A percentile compares a stretch with the other conserved stretches of the same genome.
phyloP scores from a whole-genome alignment of 768 basidiomycete species.

The Tulasnella sp. region DNA sequence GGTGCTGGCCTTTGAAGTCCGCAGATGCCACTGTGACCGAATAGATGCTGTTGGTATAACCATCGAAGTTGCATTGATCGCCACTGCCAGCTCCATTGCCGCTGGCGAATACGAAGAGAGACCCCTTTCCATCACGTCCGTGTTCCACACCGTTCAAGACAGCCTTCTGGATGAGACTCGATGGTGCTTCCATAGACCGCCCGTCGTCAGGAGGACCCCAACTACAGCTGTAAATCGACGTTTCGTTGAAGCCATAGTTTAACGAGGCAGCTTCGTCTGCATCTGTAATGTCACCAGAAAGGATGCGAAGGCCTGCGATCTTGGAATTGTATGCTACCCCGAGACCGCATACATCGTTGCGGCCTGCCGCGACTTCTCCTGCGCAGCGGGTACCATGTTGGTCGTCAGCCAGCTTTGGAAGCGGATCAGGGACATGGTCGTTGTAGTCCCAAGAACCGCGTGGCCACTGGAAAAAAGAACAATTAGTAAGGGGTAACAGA shows the following conservation, averaged over 20 bases:
- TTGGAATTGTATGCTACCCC: slow-evolving; percentile 91
- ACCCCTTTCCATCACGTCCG: slow-evolving; percentile 85
- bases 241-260: slow-evolving; percentile 90
- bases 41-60: slow-evolving; percentile 97
- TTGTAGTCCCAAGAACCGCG: slow-evolving; percentile 95
- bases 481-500: slow-evolving; percentile 2
- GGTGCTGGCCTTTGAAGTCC: slow-evolving; percentile 89
- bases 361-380: slow-evolving; percentile 89
- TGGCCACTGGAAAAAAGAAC: slow-evolving; percentile 54
- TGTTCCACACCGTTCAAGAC: slow-evolving; percentile 90
- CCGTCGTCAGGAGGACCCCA: slow-evolving; percentile 99
- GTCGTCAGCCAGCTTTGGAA: slow-evolving; percentile 83
- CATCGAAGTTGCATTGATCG: slow-evolving; percentile 99
- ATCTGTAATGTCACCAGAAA: slow-evolving; percentile 92
- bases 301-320: slow-evolving; percentile 90
- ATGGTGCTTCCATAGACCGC: slow-evolving; percentile 88
- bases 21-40: slow-evolving; percentile 94
- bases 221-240: slow-evolving; percentile 90
- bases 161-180: slow-evolving; percentile 86
- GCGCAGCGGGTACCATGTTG: slow-evolving; percentile 98
- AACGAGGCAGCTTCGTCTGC: slow-evolving; percentile 92
- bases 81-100: slow-evolving; percentile 89
- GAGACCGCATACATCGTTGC: slow-evolving; percentile 90
- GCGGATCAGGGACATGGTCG: slow-evolving; percentile 82
- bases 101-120: slow-evolving; percentile 93